These are phyloP conservation scores for Zhuliangozyma parablackwelliae DNA, from an alignment of 1,139 yeast species.

Conservation along the genomic window DNA sequence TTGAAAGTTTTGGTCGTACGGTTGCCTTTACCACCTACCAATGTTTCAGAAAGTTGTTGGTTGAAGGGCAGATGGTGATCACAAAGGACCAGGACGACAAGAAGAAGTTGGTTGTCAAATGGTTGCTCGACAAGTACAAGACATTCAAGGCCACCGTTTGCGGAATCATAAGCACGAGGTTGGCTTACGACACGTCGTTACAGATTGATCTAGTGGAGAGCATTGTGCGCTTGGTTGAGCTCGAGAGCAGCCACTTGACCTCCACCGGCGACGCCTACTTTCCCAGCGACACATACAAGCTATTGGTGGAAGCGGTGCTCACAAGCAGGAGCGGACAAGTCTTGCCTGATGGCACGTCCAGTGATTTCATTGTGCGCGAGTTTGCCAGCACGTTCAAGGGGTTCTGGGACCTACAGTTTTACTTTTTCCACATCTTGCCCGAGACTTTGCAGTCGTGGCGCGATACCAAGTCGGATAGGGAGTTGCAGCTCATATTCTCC, in stretches of 20 bases:
- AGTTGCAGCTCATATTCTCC: conserved; percentile 26
- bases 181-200: conserved; percentile 38
- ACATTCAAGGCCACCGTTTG: conserved; percentile 47
- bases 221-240: conserved; percentile 54
- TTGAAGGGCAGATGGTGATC: conserved; percentile 41
- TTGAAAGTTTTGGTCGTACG: conserved; percentile 40
- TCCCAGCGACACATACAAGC: conserved; percentile 53
- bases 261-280: conserved; percentile 50
- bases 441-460: conserved; percentile 22
- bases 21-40: conserved; percentile 51
- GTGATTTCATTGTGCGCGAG: conserved; percentile 55
- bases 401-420: conserved; percentile 65
- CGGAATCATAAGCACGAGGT: conserved; percentile 30
- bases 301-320: conserved; percentile 44
- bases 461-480: conserved; percentile 12
- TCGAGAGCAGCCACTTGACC: conserved; percentile 54
- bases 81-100: conserved; percentile 37
- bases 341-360: conserved; percentile 44
- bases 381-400: conserved; percentile 48
- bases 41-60: conserved; percentile 54
- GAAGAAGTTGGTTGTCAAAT: conserved; percentile 45
- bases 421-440: conserved; percentile 41
- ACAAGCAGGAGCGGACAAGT: conserved; percentile 33
- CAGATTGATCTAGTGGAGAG: conserved; percentile 64
- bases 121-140: conserved; percentile 62